Evolutionary conservation across 2,329 filamentous ascomycete species (phyloP).

Genomic region (Claviceps purpurea): DNA sequence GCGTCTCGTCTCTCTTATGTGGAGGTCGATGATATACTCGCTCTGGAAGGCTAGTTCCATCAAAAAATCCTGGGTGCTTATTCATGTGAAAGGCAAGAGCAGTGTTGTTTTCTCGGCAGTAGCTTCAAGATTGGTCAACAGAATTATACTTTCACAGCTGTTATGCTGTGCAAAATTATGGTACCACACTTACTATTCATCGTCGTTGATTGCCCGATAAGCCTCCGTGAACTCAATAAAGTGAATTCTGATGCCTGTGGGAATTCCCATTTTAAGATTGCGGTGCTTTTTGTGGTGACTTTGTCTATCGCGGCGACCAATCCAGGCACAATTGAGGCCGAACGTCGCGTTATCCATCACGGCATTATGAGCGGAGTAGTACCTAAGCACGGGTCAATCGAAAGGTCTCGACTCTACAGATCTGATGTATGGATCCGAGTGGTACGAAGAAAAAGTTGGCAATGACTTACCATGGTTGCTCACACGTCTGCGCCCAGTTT

Average conservation of each 20-base stretch:
- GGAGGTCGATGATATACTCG: neutral
- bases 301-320: neutral
- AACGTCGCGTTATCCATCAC: neutral
- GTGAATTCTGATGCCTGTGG: conserved; percentile 3
- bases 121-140: neutral
- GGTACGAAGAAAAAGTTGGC: neutral
- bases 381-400: neutral
- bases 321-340: conserved; percentile 3
- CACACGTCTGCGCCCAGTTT: conserved; percentile 3
- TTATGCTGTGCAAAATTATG: neutral
- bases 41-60: neutral
- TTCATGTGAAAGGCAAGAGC: neutral
- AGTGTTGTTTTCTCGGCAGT: neutral
- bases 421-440: neutral
- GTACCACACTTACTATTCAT: neutral
- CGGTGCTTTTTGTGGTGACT: neutral
- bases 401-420: neutral
- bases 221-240: neutral
- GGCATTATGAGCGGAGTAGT: conserved; percentile 3
- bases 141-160: neutral
- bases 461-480: conserved; percentile 1
- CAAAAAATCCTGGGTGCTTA: neutral
- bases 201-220: neutral
- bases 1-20: neutral
- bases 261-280: neutral